Evolutionary conservation across 805 yeast species (phyloP).

Genomic region (Saturnispora saitoi): DNA sequence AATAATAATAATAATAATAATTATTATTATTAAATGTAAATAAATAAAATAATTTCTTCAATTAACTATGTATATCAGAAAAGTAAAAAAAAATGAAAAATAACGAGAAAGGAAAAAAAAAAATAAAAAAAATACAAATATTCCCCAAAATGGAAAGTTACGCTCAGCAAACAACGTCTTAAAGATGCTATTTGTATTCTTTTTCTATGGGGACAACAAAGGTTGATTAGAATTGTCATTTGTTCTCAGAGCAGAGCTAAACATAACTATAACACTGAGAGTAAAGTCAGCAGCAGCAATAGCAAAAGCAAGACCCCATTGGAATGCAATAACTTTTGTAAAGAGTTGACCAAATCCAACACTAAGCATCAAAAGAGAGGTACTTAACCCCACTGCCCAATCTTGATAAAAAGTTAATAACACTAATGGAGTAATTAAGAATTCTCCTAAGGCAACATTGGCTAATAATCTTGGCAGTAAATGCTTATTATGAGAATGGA

Average conservation of each 20-base stretch:
- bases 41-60: too few relatives aligned
- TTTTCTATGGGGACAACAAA: not conserved
- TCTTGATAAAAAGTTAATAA: slow-evolving; percentile 55
- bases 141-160: too few relatives aligned
- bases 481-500: slow-evolving; percentile 46
- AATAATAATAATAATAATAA: too few relatives aligned
- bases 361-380: slow-evolving; percentile 52
- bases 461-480: slow-evolving; percentile 61
- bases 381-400: slow-evolving; percentile 58
- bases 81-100: too few relatives aligned
- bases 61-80: too few relatives aligned
- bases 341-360: slow-evolving; percentile 64
- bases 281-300: slow-evolving; percentile 52
- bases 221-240: not conserved
- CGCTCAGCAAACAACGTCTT: too few relatives aligned
- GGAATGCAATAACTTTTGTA: slow-evolving; percentile 63
- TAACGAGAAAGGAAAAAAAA: too few relatives aligned
- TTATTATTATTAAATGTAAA: too few relatives aligned
- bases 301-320: slow-evolving; percentile 76
- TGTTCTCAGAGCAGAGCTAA: slow-evolving; percentile 25
- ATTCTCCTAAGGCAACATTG: slow-evolving; percentile 71
- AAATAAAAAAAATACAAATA: too few relatives aligned
- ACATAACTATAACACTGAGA: slow-evolving; percentile 39
- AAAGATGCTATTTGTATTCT: too few relatives aligned
- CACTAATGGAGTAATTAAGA: slow-evolving; percentile 54